Percentiles rank a stretch among this genome's conserved stretches.
Conservation (phyloP, 2,329 filamentous ascomycete species). For the Penicillium sp. region DNA sequence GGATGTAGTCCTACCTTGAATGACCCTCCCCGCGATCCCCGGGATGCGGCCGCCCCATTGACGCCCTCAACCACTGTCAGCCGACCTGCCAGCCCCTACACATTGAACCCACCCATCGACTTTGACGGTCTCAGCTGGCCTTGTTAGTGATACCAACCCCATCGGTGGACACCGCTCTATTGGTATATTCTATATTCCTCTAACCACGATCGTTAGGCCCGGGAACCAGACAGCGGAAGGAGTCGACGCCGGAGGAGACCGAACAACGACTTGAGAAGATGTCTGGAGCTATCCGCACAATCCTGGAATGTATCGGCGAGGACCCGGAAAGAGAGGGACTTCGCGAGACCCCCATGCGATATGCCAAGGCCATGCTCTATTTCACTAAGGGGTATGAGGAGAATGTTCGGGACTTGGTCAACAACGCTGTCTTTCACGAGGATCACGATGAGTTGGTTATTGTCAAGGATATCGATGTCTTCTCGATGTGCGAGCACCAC, state of each 20-base stretch:
- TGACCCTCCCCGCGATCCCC: constrained; percentile 54
- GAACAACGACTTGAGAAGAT: constrained; percentile 59
- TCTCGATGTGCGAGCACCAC: constrained; percentile 94
- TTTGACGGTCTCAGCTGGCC: constrained; percentile 55
- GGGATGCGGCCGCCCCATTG: constrained; percentile 52
- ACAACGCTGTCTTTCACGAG: constrained; percentile 91
- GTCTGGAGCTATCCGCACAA: constrained; percentile 62
- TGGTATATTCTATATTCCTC: constrained; percentile 4
- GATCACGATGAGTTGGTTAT: constrained; percentile 97
- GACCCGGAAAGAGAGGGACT: constrained; percentile 65
- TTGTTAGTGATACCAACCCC: constrained; percentile 40
- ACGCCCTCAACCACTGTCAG: constrained; percentile 55
- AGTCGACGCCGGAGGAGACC: constrained; percentile 59
- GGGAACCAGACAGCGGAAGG: constrained; percentile 53
- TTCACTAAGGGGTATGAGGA: constrained; percentile 97
- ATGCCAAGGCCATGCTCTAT: constrained; percentile 92
- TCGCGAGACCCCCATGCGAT: constrained; percentile 72
- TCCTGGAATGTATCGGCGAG: constrained; percentile 66
- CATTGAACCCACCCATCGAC: constrained; percentile 51
- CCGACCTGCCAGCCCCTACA: constrained; percentile 52
- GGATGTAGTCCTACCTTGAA: constrained; percentile 36
- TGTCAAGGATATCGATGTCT: constrained; percentile 95
- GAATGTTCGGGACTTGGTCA: constrained; percentile 87
- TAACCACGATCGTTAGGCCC: constrained; percentile 35
- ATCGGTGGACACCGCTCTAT: not conserved